Conservation (phyloP, 192 early-diverging fungal genomes). For the Anaeromyces robustus region DNA sequence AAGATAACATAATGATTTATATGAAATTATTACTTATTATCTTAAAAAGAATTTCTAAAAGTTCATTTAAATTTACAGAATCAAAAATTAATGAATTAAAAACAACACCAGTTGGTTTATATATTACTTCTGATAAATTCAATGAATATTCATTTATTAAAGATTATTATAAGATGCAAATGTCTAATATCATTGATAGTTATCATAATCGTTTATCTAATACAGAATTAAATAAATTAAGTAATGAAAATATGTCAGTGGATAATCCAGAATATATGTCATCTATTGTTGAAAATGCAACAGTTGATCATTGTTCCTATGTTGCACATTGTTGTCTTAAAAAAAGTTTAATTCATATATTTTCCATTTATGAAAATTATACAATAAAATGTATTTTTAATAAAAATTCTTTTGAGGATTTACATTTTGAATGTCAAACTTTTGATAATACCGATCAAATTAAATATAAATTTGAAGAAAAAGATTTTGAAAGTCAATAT, state of each 20-base stretch:
- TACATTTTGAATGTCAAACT: not conserved
- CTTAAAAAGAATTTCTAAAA: not conserved
- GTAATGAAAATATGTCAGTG: not conserved
- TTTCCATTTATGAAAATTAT: not conserved
- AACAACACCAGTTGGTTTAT: not conserved
- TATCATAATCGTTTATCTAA: not conserved
- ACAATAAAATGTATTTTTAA: not conserved
- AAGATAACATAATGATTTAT: not conserved
- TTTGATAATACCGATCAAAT: too few species aligned
- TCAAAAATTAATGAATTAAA: not conserved
- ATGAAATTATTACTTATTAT: not conserved
- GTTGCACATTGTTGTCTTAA: not conserved
- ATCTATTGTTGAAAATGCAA: not conserved
- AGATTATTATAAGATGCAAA: not conserved
- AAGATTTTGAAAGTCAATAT: not conserved
- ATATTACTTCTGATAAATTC: not conserved
- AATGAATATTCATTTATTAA: not conserved
- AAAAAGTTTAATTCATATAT: not conserved
- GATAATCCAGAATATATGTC: not conserved
- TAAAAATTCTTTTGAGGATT: not conserved
- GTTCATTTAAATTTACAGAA: not conserved
- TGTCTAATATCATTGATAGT: not conserved
- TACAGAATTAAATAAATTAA: not conserved
- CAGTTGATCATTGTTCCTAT: not conserved
- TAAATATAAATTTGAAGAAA: not conserved